Evolutionary conservation across 371 early-diverging fungal species (phyloP).

Genomic region (Chytridiales sp.): DNA sequence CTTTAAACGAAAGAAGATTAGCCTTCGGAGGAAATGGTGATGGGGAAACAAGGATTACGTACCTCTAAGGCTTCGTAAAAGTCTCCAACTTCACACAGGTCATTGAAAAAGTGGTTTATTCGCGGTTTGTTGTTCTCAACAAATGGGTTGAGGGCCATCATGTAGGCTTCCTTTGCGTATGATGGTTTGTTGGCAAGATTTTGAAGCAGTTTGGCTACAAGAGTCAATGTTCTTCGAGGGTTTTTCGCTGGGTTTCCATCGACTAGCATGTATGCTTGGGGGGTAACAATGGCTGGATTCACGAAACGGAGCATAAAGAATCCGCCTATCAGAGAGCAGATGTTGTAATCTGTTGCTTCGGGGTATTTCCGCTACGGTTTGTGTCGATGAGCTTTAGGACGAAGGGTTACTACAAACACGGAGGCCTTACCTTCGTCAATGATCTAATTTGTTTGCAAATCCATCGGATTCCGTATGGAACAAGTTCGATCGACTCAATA

Average conservation of each 20-base stretch:
- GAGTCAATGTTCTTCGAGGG: constrained; percentile 84
- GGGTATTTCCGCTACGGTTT: constrained; percentile 73
- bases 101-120: constrained; percentile 83
- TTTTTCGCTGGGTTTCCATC: constrained; percentile 76
- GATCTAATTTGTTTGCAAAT: constrained; percentile 96
- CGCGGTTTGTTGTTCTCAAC: constrained; percentile 83
- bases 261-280: constrained; percentile 91
- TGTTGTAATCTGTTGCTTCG: constrained; percentile 79
- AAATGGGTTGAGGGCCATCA: constrained; percentile 85
- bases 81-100: constrained; percentile 91
- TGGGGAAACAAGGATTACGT: neutral
- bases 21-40: constrained; percentile 4
- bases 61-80: constrained; percentile 91
- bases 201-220: constrained; percentile 92
- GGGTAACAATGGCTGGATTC: constrained; percentile 96
- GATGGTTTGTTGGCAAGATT: constrained; percentile 93
- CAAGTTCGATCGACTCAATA: constrained; percentile 71
- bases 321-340: constrained; percentile 93
- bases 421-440: constrained; percentile 69
- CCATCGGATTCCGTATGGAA: constrained; percentile 97
- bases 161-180: constrained; percentile 88
- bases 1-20: constrained; percentile 26
- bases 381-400: neutral
- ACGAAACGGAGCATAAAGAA: constrained; percentile 97
- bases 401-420: neutral